These are phyloP conservation scores for Cymbopogon flexuosus DNA, from an alignment of 202 grass and related monocot genomes.

Conservation along the genomic window DNA sequence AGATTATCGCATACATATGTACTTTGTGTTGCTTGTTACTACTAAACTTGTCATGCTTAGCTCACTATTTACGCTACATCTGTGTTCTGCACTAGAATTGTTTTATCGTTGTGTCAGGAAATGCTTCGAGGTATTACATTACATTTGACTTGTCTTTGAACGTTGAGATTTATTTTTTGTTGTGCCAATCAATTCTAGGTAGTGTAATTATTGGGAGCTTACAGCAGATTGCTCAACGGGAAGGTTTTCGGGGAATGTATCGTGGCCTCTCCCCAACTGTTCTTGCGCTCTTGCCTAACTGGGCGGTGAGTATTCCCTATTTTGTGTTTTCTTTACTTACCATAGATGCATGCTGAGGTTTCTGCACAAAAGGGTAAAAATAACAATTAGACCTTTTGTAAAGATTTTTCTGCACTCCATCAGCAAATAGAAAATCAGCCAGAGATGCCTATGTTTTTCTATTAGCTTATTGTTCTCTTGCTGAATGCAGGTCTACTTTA, in stretches of 20 bases:
- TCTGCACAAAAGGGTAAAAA: neutral
- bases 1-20: no score
- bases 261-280: slow-evolving; percentile 81
- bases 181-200: slow-evolving; percentile 46
- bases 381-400: neutral
- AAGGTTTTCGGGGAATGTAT: slow-evolving; percentile 88
- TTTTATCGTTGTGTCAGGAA: neutral
- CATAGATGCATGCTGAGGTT: neutral
- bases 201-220: slow-evolving; percentile 87
- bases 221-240: slow-evolving; percentile 72
- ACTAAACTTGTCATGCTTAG: slow-evolving; percentile 11
- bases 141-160: neutral
- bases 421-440: neutral
- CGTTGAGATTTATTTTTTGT: slow-evolving; percentile 11
- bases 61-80: neutral
- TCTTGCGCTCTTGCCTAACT: slow-evolving; percentile 87
- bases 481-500: slow-evolving; percentile 78
- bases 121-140: neutral
- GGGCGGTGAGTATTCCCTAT: slow-evolving; percentile 74
- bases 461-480: slow-evolving; percentile 17
- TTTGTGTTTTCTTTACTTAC: slow-evolving; percentile 3
- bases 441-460: neutral
- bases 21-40: neutral
- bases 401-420: neutral
- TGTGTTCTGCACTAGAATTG: neutral